Base-by-base conservation (phyloP, 78 protist genomes). In the Dictyostelium brefeldianum region DNA sequence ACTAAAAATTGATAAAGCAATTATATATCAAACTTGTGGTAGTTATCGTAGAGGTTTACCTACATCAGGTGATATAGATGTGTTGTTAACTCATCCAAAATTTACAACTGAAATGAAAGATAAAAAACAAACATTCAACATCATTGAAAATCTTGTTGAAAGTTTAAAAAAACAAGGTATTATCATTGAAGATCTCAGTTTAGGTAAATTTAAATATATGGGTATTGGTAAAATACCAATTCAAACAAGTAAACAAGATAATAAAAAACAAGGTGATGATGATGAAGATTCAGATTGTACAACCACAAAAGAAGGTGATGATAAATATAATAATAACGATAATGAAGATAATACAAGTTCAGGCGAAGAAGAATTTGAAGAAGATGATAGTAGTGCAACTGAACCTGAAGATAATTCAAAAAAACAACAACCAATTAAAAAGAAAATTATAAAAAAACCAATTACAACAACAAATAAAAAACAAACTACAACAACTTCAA, bases 21-120 rank as follows among this genome's bases (percentile, higher is more conserved):
- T 78, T 8, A 56, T 78, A 5, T 27, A 69, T n/a, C 64, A 92
- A 29, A 67, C 56, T 4, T 77, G 90, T 71, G 95, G 95, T 59
- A 92, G 95, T 67, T 92, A 92, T 92, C 57, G 95, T 43, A 54
- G 95, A 74, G 95, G 95, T 18, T 50, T 74, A 77, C 64, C 81
- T 11, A 20, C 82, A 9, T 70, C 83, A 43, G 95, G 95, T 20
- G 95, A 92, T 80, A 83, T 92, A n/a, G 95, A 92, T 78, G 46
- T 92, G 10, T 62, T 92, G 11, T 12, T 92, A 7, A 92, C 79
- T 50, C 95, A 92, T 50, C 95, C 95, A 29, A 81, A 83, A 0
- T 92, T 29, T 41, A 82, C 70, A 5, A 25, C 20, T 2, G 69
- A 92, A 6, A 31, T 57, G 77, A 81, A 83, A 48, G 83, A 54